Evolutionary conservation across 371 early-diverging fungal genomes (phyloP).

Genomic region (Apophysomyces trapeziformis): DNA sequence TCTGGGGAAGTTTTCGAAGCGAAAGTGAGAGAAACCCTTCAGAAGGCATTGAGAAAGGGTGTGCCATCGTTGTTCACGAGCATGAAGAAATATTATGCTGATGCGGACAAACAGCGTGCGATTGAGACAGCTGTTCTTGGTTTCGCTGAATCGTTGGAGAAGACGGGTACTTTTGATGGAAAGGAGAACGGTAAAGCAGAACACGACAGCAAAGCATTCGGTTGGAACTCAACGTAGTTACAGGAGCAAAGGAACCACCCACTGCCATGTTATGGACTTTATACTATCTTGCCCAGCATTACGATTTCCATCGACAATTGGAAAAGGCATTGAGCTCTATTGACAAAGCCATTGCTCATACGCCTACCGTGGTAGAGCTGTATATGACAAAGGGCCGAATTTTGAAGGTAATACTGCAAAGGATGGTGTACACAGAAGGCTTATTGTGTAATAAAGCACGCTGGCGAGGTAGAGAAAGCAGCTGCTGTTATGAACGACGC

Average conservation of each 20-base stretch:
- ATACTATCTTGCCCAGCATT: constrained; percentile 90
- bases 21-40: constrained; percentile 67
- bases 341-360: constrained; percentile 82
- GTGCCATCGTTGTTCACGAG: constrained; percentile 90
- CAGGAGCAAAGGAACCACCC: constrained; percentile 69
- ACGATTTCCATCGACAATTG: constrained; percentile 69
- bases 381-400: constrained; percentile 94
- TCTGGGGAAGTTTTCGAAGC: constrained; percentile 73
- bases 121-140: constrained; percentile 70
- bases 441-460: constrained; percentile 57
- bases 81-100: constrained; percentile 73
- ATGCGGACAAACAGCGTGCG: constrained; percentile 67
- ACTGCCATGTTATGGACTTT: constrained; percentile 86
- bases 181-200: constrained; percentile 22
- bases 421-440: not conserved
- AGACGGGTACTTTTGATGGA: constrained; percentile 47
- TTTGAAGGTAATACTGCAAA: constrained; percentile 63
- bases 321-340: constrained; percentile 76
- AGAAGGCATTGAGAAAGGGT: constrained; percentile 82
- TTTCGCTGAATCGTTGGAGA: constrained; percentile 61
- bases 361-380: constrained; percentile 90
- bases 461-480: constrained; percentile 75
- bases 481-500: constrained; percentile 80
- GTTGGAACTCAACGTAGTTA: not conserved
- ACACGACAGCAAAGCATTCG: not conserved